Evolutionary conservation across 768 basidiomycete species (phyloP), one percentile per base, ranked within the genome.

Genomic region (Mycena belliarum): DNA sequence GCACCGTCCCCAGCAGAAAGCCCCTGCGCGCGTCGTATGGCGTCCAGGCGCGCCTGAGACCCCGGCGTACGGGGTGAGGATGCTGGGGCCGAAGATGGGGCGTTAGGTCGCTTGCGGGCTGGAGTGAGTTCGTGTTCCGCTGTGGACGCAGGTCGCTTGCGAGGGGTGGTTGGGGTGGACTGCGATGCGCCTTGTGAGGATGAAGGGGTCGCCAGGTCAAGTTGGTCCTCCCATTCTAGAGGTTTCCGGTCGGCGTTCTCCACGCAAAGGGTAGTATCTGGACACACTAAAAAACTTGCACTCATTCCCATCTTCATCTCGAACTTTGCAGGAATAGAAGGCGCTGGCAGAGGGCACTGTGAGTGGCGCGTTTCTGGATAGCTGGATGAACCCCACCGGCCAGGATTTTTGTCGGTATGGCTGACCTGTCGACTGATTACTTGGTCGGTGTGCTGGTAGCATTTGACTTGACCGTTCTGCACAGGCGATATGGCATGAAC

Each of bases 221-320:
- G 46, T 24, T 59, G 20, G 21, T 63, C 62, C 21, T 63, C 62
- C 62, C 62, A 60, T 11, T 63, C 61, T 63, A 23, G 4, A 2
- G 21, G 52, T 42, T 15, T 35, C 9, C 12, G 26, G 23, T 50
- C 12, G 32, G 20, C 3, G 28, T 1, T 16, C 18, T 29, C 2
- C 21, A 52, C 18, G 35, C 4, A 21, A n/a, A 24, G 10, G 4
- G 23, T 6, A 28, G n/a, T 2, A 23, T 20, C 23, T 51, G 0
- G 29, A 61, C 60, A 0, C 35, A 61, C 60, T 61, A 37, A 61
- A 61, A 24, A 61, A 61, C 5, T 23, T n/a, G 18, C 60, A 61
- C 7, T 20, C 29, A 3, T 35, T 40, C 37, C 51, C 50, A 24
- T 45, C 33, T n/a, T 25, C 49, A 16, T 37, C 26, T 20, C 16